Evolutionary conservation across 176 grass and related monocot species (phyloP), one percentile per base, ranked within the genome.

Genomic region (Rhynchospora tenuis): DNA sequence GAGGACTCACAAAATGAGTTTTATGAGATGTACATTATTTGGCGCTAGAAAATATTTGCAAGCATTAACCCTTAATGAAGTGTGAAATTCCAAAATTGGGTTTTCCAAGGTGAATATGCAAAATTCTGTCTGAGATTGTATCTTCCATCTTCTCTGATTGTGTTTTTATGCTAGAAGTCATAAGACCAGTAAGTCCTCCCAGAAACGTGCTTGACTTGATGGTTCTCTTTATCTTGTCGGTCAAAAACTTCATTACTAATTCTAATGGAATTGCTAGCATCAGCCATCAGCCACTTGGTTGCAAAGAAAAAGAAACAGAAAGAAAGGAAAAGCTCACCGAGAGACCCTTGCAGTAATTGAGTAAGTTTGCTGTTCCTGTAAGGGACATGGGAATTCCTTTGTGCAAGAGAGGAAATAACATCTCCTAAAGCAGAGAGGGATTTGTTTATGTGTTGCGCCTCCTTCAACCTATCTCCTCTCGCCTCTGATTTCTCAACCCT

Each of bases 301-400:
- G 7, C n/a, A 23, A 73, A 24, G 45, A 74, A 79, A 27, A 31
- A 86, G 59, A 68, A 23, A 6, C 19, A 6, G 84, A 75, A 24
- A 66, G n/a, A 71, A 93, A 48, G 45, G 46, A 44, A 72, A 73
- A 26, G 70, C 75, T 66, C 64, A 96, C 93, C 90, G 24, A 93
- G 87, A 83, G 93, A 96, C 74, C 87, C 92, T 61, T 96, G 93
- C 22, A 95, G 59, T 19, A 96, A 70, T 90, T 96, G 93, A 84
- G 93, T 96, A 56, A 96, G 90, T 83, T 96, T 96, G 90, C 90
- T 96, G 86, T 96, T 96, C 62, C 93, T 88, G 75, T 95, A 96
- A 16, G 93, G 93, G 56, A 96, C 69, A 88, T 96, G 93, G 73
- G 75, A 78, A 82, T 26, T 93, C 67, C 90, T 95, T 74, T 89